Base-by-base conservation (phyloP, 2,329 filamentous ascomycete genomes). In the Scedosporium aurantiacum region DNA sequence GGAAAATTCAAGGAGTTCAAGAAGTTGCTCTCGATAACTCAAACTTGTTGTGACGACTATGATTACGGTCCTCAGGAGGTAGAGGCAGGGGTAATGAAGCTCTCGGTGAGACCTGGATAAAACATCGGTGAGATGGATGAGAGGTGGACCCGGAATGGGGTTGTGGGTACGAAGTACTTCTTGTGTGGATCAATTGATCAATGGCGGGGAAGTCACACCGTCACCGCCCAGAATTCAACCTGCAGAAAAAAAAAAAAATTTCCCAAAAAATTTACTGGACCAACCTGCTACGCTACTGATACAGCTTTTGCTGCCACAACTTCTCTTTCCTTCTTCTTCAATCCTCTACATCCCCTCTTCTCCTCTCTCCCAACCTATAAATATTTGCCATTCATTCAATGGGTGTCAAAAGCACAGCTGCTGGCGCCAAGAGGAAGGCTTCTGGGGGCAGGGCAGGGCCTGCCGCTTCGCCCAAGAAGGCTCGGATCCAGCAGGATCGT, bases 401-500 rank as follows among this genome's bases (percentile, higher is more conserved):
- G 63, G 64, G 61, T 55, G 62, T 62, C 50, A 82, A 79, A 69
- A 69, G 70, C 62, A 72, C 75, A 60, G 72, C 73, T 55, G 71
- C 73, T 41, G 80, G 79, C 58, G 78, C 73, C 63, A 87, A 87
- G 74, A 76, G 84, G 66, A 87, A 87, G 73, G 76, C 75, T 27
- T 70, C 76, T 6, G 68, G 67, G 40, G 70, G 71, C 41, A 83
- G 81, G 70, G 72, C 75, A 54, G 75, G 70, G 58, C 66, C 74
- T 18, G 72, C 74, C 56, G 74, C 74, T 60, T 75, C 74, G 61
- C 66, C 70, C 45, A 84, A 84, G 71, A 86, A 86, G 70, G 72
- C 75, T 45, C 77, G 78, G 65, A 68, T 80, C 3, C 69, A 70
- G 62, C 72, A 73, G 62, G 72, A 72, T 66, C 63, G 70, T 62